Evolutionary conservation across 2,329 filamentous ascomycete species (phyloP).

Genomic region (Diaporthe vaccinii): DNA sequence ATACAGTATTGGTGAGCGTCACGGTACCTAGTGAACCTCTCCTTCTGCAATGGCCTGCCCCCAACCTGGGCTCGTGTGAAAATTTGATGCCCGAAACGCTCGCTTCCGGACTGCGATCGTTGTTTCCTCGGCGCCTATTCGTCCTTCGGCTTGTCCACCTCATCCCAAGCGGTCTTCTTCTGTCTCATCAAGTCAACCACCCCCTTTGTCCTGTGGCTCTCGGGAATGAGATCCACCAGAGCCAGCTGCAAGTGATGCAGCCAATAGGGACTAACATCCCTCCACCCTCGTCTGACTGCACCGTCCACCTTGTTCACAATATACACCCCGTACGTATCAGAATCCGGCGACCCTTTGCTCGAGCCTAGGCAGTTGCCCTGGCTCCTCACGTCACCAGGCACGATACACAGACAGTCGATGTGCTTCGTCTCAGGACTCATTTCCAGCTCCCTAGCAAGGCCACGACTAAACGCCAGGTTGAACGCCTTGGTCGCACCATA

Average conservation of each 20-base stretch:
- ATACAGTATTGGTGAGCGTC: no score
- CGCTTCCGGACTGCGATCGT: no score
- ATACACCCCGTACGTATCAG: constrained; percentile 40
- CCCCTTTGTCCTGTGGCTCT: constrained; percentile 23
- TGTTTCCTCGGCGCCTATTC: background rate
- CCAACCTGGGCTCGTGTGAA: background rate
- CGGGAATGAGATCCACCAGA: constrained; percentile 29
- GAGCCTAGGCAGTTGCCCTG: constrained; percentile 45
- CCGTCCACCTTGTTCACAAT: constrained; percentile 45
- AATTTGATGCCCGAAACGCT: background rate
- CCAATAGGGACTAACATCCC: constrained; percentile 47
- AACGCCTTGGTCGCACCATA: constrained; percentile 52
- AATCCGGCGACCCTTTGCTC: constrained; percentile 40
- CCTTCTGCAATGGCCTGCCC: background rate
- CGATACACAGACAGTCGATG: constrained; percentile 49
- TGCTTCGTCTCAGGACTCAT: constrained; percentile 42
- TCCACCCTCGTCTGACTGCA: constrained; percentile 44
- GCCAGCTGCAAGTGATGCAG: constrained; percentile 43
- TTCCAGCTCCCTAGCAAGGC: constrained; percentile 48
- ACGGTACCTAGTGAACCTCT: rapidly evolving
- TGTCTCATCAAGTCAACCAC: background rate
- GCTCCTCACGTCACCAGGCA: constrained; percentile 48
- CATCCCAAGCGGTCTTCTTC: background rate
- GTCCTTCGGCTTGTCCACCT: background rate
- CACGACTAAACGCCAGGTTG: constrained; percentile 47